Base-by-base conservation (phyloP, 257 asterid species). In the Primulina eburnea region DNA sequence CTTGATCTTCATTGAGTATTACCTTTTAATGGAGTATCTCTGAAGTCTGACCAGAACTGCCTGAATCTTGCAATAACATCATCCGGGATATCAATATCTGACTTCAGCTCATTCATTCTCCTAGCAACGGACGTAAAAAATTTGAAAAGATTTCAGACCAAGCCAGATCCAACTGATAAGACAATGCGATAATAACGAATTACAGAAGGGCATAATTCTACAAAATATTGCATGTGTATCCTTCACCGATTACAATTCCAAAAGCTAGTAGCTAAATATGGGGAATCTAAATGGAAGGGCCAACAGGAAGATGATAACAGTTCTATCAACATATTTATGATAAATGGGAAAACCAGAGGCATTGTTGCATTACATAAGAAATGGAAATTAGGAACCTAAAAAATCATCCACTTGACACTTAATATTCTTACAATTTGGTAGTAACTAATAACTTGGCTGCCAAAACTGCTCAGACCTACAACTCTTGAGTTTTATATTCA, bases 21-120 rank as follows among this genome's bases (percentile, higher is more conserved):
- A 94, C 99, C 99, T 89, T 79, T 87, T 77, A 94, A 81, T 57
- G 99, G 97, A 52, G 80, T 64, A 79, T 84, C 83, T 69, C 83
- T 78, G 74, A 86, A 94, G 72, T 87, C 89, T 26, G 76, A 73
- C 99, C 99, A 94, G 83, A 94, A 94, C 77, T 87, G 90, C 76
- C 78, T 80, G 82, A 90, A 87, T 81, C 85, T 87, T 80, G 77
- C 63, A 61, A 87, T 72, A 43, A 74, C 77, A 50, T 87, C 96
- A 26, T 87, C 93, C 7, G 96, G 92, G 73, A 94, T 83, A 75
- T 86, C 89, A 67, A 91, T 79, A 70, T 90, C 96, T 17, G 85
- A 82, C 88, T 89, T 90, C 38, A 85, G 78, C 72, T 86, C 96
- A 52, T 89, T 89, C 89, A 85, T 86, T 83, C 96, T 85, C 95